Evolutionary conservation across 1,284 basidiomycete species (phyloP).

Genomic region (Schizophyllum commune): DNA sequence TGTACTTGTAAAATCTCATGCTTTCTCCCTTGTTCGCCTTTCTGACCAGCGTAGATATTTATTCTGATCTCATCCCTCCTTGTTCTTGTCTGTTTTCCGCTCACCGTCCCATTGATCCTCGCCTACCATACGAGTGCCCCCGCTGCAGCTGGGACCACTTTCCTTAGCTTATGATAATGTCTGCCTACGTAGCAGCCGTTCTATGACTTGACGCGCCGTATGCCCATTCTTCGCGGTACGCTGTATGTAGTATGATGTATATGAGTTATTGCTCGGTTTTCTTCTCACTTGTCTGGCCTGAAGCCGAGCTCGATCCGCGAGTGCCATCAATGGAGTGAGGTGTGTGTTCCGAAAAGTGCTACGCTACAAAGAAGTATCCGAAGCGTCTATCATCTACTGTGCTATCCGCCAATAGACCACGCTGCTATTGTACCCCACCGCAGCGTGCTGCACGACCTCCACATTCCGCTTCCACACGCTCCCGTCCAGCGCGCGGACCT

Average conservation of each 20-base stretch:
- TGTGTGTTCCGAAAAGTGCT: not conserved
- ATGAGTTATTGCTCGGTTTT: not conserved
- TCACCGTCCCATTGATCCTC: not conserved
- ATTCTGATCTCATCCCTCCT: not conserved
- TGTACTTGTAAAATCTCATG: not conserved
- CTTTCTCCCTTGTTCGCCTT: not conserved
- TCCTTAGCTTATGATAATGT: not conserved
- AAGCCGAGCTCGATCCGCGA: not conserved
- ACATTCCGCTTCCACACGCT: constrained; percentile 59
- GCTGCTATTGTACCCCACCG: constrained; percentile 56
- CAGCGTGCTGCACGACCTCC: constrained; percentile 62
- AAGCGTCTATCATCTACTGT: constrained; percentile 1
- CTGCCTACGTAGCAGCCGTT: not conserved
- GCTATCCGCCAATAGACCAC: constrained; percentile 71
- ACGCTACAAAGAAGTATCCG: not conserved
- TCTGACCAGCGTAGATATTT: not conserved
- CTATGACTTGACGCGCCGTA: not conserved
- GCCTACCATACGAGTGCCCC: not conserved
- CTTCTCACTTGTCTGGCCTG: not conserved
- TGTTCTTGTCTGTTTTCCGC: not conserved
- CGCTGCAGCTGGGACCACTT: not conserved
- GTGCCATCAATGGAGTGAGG: not conserved
- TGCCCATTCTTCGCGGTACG: not conserved
- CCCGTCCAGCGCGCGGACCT: constrained; percentile 60
- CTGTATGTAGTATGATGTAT: not conserved